Percentiles rank a stretch among this genome's conserved stretches.
These are phyloP conservation scores for Vitis amurensis DNA, from an alignment of 164 flowering plant genomes.

Conservation along the genomic window DNA sequence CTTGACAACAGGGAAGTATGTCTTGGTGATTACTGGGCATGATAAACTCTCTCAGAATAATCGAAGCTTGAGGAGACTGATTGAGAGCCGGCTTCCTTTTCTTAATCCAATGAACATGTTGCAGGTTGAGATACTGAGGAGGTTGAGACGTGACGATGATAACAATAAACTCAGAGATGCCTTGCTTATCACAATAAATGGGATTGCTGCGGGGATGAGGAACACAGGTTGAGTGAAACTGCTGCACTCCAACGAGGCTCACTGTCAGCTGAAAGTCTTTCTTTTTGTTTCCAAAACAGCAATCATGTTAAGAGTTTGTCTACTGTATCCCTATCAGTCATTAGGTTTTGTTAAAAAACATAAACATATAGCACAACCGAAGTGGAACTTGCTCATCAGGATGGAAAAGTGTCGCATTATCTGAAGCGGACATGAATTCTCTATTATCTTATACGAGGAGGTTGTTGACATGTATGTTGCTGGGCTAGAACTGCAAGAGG, in stretches of 20 bases:
- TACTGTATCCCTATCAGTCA: no score
- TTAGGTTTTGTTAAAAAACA: no score
- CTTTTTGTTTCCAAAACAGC: no score
- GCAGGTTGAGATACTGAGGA: conserved; percentile 82
- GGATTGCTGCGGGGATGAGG: conserved; percentile 98
- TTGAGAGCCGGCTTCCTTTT: conserved; percentile 83
- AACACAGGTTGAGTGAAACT: conserved; percentile 75
- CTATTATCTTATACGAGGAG: no score
- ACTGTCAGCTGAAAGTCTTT: neutral
- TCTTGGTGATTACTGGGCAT: conserved; percentile 73
- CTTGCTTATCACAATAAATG: conserved; percentile 85
- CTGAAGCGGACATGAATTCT: no score
- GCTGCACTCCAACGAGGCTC: neutral
- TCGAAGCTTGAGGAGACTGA: conserved; percentile 66
- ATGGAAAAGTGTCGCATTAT: no score
- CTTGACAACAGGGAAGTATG: conserved; percentile 60
- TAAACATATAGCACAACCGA: no score
- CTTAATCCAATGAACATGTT: conserved; percentile 85
- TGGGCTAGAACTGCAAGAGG: no score
- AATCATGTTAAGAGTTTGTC: no score
- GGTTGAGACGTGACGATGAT: conserved; percentile 74
- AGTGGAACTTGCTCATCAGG: no score
- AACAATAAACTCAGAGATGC: conserved; percentile 84
- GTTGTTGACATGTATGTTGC: no score
- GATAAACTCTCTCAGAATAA: conserved; percentile 73